phyloP scores from a whole-genome alignment of 176 grass and related monocot genomes.

The Oryza brachyantha region DNA sequence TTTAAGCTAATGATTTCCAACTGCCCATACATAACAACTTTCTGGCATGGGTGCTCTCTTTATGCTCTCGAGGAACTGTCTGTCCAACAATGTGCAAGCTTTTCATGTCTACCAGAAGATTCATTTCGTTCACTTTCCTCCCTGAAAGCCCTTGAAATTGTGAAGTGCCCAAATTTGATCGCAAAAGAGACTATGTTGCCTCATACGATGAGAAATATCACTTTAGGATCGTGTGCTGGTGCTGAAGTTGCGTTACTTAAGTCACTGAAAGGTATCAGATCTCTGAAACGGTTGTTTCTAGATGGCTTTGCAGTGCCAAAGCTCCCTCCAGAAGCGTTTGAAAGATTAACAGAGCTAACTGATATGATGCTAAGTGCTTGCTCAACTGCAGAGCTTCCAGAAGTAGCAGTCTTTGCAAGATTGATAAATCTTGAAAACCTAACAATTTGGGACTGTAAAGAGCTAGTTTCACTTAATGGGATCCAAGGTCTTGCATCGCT shows the following conservation, averaged over 20 bases:
- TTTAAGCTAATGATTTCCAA: not conserved
- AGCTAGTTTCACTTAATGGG: constrained; percentile 42
- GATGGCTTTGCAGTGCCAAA: constrained; percentile 24
- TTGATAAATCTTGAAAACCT: constrained; percentile 34
- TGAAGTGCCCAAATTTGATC: constrained; percentile 28
- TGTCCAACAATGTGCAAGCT: constrained; percentile 35
- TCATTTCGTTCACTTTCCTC: constrained; percentile 22
- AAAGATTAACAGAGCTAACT: constrained; percentile 4
- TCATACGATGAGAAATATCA: constrained; percentile 25
- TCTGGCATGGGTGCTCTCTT: constrained; percentile 24
- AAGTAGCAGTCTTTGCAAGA: constrained; percentile 15
- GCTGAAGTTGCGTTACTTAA: constrained; percentile 27
- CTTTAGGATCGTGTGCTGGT: constrained; percentile 33
- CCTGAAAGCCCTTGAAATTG: constrained; percentile 29
- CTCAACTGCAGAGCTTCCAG: constrained; percentile 39
- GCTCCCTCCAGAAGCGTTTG: constrained; percentile 19
- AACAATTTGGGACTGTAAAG: constrained; percentile 23
- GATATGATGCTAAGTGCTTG: constrained; percentile 1
- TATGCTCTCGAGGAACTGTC: constrained; percentile 30
- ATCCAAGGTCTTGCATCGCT: constrained; percentile 35
- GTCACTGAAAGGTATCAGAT: constrained; percentile 37
- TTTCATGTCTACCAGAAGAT: constrained; percentile 29
- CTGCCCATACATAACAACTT: constrained; percentile 17
- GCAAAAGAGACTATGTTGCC: constrained; percentile 4
- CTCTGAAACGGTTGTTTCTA: constrained; percentile 28